phyloP scores from a whole-genome alignment of 495 filamentous ascomycete species.

The Podospora pseudopauciseta region DNA sequence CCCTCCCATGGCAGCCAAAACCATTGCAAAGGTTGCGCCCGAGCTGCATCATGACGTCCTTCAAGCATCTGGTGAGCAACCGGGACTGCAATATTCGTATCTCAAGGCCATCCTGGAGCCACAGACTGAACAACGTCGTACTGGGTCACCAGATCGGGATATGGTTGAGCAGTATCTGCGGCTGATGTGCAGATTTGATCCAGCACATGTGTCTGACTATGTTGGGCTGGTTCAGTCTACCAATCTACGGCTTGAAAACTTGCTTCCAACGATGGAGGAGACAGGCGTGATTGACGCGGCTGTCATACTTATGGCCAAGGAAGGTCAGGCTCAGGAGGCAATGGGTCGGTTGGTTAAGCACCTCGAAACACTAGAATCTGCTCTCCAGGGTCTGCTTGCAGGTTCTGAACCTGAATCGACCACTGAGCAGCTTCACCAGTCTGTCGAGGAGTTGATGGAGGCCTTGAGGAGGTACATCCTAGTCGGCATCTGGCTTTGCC shows the following conservation, averaged over 20 bases:
- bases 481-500: constrained; percentile 94
- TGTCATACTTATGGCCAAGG: constrained; percentile 83
- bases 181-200: constrained; percentile 81
- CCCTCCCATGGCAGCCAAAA: constrained; percentile 62
- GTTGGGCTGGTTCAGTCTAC: constrained; percentile 73
- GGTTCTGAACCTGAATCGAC: constrained; percentile 50
- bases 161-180: constrained; percentile 86
- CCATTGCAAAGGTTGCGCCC: constrained; percentile 62
- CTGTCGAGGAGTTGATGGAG: constrained; percentile 61
- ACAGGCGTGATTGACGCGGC: constrained; percentile 90
- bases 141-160: constrained; percentile 36
- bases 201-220: constrained; percentile 79
- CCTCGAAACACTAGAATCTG: constrained; percentile 71
- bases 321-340: constrained; percentile 78
- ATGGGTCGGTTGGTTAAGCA: constrained; percentile 81
- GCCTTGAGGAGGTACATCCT: constrained; percentile 82
- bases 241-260: constrained; percentile 73
- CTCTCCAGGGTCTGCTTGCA: constrained; percentile 66
- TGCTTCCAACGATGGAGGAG: constrained; percentile 83
- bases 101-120: constrained; percentile 77
- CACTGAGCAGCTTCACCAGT: constrained; percentile 44
- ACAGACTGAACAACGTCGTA: constrained; percentile 40
- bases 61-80: constrained; percentile 58
- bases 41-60: constrained; percentile 71
- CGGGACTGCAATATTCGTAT: constrained; percentile 69